Evolutionary conservation across 306 rosid species (phyloP), one percentile per base, ranked within the genome.

Genomic region (Castanea mollissima): DNA sequence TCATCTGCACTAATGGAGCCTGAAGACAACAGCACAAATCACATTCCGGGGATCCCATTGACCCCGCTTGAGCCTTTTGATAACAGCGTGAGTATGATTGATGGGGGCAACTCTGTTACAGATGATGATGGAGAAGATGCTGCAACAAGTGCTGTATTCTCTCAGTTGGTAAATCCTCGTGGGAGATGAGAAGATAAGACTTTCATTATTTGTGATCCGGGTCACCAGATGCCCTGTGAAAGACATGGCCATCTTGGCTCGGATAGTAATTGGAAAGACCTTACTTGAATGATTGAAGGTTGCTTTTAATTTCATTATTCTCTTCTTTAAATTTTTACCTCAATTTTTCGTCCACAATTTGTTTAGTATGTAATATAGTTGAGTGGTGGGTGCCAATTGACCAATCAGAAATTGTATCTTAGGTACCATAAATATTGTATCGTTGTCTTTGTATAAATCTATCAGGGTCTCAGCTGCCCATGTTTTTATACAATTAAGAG

Each of bases 1-100:
- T 86, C 95, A 21, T 84, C 94, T 41, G 92, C 90, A 23, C 92
- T 90, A 38, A 86, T 76, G 92, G 99, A 94, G 78, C 99, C 99
- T 14, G 97, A 92, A 23, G 97, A 92, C 78, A 94, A 89, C 92
- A 94, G 99, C 89, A 92, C 95, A 41, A 94, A 94, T 81, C 99
- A 94, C 84, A 94, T 94, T 23, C 87, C 88, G 2, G 96, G 91
- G 34, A 92, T 94, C 85, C 97, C 87, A 79, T 85, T 94, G 83
- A 84, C 92, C 19, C 83, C 86, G 1, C 87, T 86, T 13, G 97
- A 92, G 87, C 91, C 90, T 49, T 92, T 92, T 78, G 99, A 94
- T 73, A 91, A 92, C 80, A 92, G 97, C 51, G 90, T 85, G 69
- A 92, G 91, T 83, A 91, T 90, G 92, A 62, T 92, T 23, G 95